Conservation (phyloP, 2,329 filamentous ascomycete species). For the Thielaviopsis musarum region DNA sequence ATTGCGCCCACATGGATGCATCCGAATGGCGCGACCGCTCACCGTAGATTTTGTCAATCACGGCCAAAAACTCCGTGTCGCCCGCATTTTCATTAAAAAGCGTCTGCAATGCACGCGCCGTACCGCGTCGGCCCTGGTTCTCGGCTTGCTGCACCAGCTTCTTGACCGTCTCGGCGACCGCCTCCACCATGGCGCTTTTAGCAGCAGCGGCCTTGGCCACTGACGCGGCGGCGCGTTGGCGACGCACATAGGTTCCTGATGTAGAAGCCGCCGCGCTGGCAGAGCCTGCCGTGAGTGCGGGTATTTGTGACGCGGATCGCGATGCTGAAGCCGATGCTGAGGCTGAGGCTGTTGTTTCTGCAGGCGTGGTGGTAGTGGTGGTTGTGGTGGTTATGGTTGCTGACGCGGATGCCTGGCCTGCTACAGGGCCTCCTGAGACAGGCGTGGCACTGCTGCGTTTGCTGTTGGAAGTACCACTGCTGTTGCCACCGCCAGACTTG, state of each 20-base stretch:
- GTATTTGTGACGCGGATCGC: too few species aligned
- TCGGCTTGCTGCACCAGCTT: constrained; percentile 42
- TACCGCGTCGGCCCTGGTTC: constrained; percentile 39
- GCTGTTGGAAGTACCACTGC: constrained; percentile 15
- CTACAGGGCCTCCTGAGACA: too few species aligned
- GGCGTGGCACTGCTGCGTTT: constrained; percentile 7
- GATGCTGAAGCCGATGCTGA: too few species aligned
- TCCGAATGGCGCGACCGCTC: constrained; percentile 43
- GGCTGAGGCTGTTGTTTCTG: too few species aligned
- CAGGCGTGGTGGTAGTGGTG: too few species aligned
- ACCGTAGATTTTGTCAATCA: constrained; percentile 41
- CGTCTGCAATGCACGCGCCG: constrained; percentile 42
- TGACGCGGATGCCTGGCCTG: too few species aligned
- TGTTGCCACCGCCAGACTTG: constrained; percentile 6
- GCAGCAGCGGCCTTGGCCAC: constrained; percentile 11
- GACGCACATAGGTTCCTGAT: constrained; percentile 1
- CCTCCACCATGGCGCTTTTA: constrained; percentile 7
- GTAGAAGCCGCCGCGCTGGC: background rate
- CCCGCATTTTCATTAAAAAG: constrained; percentile 41
- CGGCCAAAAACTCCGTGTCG: constrained; percentile 34
- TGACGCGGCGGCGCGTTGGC: constrained; percentile 9
- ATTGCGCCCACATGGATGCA: constrained; percentile 31
- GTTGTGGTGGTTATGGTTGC: too few species aligned
- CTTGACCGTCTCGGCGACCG: constrained; percentile 23
- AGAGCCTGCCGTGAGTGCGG: too few species aligned